Base-by-base conservation (phyloP, 192 early-diverging fungal species). In the Backusella parvicylindrica region DNA sequence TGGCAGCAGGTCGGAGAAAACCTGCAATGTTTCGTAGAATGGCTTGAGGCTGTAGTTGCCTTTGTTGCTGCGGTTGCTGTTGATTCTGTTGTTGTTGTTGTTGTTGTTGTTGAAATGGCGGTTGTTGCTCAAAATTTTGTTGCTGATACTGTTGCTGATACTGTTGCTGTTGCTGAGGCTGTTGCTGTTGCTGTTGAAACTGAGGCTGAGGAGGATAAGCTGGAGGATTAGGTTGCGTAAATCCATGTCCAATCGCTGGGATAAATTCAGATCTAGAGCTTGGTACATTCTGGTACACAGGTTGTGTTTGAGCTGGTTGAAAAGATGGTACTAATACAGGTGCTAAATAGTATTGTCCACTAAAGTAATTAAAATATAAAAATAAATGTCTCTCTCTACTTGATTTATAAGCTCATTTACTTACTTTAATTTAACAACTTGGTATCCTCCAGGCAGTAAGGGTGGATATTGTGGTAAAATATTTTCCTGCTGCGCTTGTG, bases 301-400 rank as follows among this genome's bases (percentile, higher is more conserved):
- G 28, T 6, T 35, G 38, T 40, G 64, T 75, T 43, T 75, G 64
- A 21, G 35, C n/a, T 47, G 68, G 60, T 5, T 67, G 64, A 16
- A 60, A 15, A 49, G 75, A 64, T 18, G 71, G 49, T n/a, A 78
- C 77, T 21, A 78, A 49, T 5, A 78, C 77, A 73, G 77, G 77
- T 56, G 77, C 77, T 21, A 78, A 66, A 21, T 78, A 78, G 18
- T 73, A 78, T 41, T 78, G 77, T 21, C 77, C 77, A 53, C 77
- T 78, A 73, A 13, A 26, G 18, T 16, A 9, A 60, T 60, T 28
- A 12, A 5, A 12, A 21, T 21, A 60, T 28, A 60, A 2, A 13
- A 60, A 12, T 60, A 60, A 26, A 28, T n/a, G 5, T 21, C 8
- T 26, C 21, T 26, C 23, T 23, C 8, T 28, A 60, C 12, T 28